Evolutionary conservation across 2,329 filamentous ascomycete species (phyloP).

Genomic region (Ceratocystis alfenasii): DNA sequence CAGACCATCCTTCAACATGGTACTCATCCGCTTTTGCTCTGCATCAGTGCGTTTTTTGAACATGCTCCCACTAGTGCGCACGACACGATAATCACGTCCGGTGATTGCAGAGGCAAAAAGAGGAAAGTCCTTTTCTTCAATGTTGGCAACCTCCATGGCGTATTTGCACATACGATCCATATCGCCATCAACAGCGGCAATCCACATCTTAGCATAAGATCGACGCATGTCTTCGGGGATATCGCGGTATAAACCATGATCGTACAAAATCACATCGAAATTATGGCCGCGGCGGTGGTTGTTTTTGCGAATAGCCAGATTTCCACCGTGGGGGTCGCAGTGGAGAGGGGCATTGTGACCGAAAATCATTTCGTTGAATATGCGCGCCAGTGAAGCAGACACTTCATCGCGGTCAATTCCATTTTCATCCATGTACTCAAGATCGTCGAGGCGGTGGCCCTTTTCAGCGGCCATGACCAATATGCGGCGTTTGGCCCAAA

Average conservation of each 20-base stretch:
- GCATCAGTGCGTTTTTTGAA: constrained; percentile 49
- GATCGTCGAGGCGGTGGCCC: constrained; percentile 76
- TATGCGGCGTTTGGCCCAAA: constrained; percentile 81
- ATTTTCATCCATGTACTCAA: constrained; percentile 72
- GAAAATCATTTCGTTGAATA: constrained; percentile 99
- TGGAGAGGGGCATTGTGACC: constrained; percentile 77
- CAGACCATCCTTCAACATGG: constrained; percentile 75
- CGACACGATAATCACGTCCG: constrained; percentile 72
- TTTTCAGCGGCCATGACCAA: constrained; percentile 91
- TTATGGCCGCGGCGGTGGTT: constrained; percentile 49
- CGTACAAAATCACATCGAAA: constrained; percentile 92
- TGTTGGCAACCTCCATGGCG: constrained; percentile 75
- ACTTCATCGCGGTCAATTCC: constrained; percentile 92
- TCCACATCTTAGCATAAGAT: constrained; percentile 93
- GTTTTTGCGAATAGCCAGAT: constrained; percentile 82
- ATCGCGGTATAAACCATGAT: constrained; percentile 91
- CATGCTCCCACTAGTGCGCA: constrained; percentile 44
- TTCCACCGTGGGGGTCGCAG: constrained; percentile 94
- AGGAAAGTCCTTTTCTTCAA: constrained; percentile 81
- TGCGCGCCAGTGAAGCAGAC: constrained; percentile 73
- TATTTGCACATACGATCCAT: constrained; percentile 78
- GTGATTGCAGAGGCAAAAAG: constrained; percentile 95
- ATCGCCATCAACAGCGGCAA: constrained; percentile 85
- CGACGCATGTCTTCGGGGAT: constrained; percentile 68
- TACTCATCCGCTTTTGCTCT: constrained; percentile 79